phyloP scores from a whole-genome alignment of 2,329 filamentous ascomycete genomes.

The Neopestalotiopsis sp. region DNA sequence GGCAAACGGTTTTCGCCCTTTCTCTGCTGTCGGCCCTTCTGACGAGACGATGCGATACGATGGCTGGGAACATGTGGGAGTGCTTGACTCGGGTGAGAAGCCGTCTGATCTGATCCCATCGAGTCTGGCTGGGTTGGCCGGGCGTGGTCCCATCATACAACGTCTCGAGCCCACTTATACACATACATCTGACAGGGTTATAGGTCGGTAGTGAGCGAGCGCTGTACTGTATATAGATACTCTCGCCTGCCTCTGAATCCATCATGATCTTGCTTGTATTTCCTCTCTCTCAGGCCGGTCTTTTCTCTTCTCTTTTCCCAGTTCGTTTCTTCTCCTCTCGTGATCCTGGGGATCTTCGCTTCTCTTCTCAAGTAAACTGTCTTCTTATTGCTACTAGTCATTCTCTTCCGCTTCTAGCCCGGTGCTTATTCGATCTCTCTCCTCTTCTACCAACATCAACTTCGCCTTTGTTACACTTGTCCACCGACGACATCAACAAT shows the following conservation, averaged over 20 bases:
- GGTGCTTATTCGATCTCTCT: constrained; percentile 35
- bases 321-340: constrained; percentile 28
- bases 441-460: neutral
- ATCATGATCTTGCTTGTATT: constrained; percentile 15
- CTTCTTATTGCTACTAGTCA: constrained; percentile 16
- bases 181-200: neutral
- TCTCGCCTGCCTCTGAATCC: constrained; percentile 14
- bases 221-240: constrained; percentile 19
- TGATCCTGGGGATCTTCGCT: constrained; percentile 35
- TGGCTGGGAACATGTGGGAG: neutral
- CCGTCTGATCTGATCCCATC: neutral
- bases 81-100: neutral
- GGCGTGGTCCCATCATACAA: neutral
- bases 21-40: constrained; percentile 7
- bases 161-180: constrained; percentile 9
- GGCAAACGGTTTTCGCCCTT: constrained; percentile 11
- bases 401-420: constrained; percentile 24
- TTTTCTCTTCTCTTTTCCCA: constrained; percentile 26
- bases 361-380: constrained; percentile 10
- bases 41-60: neutral
- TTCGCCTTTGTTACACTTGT: constrained; percentile 15
- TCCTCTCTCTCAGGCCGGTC: constrained; percentile 26
- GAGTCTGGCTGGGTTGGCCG: neutral
- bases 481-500: constrained; percentile 29
- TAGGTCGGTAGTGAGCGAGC: no score